Conservation (phyloP, 495 filamentous ascomycete genomes). For the Daldinia grandis region DNA sequence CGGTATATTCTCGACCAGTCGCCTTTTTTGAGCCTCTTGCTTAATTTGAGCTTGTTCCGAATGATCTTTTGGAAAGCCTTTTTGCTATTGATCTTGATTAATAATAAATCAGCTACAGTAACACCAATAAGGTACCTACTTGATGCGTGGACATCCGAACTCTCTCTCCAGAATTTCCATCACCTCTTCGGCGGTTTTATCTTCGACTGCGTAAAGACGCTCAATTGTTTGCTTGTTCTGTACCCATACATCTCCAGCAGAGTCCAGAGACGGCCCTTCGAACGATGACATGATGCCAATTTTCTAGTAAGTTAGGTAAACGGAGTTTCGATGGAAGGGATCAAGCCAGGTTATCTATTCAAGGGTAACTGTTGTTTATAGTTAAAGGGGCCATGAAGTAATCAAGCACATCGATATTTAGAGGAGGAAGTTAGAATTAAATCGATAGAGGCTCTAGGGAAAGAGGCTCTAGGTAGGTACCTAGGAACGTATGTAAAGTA, state of each 20-base stretch:
- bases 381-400: neutral
- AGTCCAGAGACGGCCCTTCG: too few relatives aligned
- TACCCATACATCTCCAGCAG: neutral
- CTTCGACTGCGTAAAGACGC: neutral
- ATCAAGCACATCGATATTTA: neutral
- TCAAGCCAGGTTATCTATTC: neutral
- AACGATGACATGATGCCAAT: neutral
- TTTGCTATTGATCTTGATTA: neutral
- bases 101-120: too few relatives aligned
- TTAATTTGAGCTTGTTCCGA: neutral
- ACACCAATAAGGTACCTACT: neutral
- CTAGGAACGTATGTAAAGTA: neutral
- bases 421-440: neutral
- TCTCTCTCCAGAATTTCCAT: neutral
- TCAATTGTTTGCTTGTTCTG: neutral
- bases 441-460: neutral
- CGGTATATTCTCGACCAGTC: neutral
- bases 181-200: neutral
- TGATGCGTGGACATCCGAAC: neutral
- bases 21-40: neutral
- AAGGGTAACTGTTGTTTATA: neutral
- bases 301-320: neutral
- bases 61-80: neutral
- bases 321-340: neutral
- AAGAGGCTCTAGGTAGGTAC: too few relatives aligned